A percentile compares a stretch with the other conserved stretches of the same genome.
Conservation (phyloP, 179 eudicot species). For the Amaranthus tricolor region DNA sequence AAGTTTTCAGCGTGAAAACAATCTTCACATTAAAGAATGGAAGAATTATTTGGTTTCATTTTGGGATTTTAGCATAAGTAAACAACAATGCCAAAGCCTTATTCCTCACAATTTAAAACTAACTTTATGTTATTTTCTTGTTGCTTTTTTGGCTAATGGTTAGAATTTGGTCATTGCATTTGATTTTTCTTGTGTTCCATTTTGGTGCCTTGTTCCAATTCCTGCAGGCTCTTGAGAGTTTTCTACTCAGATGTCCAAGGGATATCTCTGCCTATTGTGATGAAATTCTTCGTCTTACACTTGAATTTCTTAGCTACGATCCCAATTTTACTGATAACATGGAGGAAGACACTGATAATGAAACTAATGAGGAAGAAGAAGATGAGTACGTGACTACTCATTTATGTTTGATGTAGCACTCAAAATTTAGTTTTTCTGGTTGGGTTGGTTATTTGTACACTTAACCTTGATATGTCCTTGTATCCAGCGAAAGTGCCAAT, state of each 20-base stretch:
- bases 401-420: constrained; percentile 15
- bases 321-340: constrained; percentile 97
- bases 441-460: not conserved
- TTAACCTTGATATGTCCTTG: constrained; percentile 8
- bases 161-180: not conserved
- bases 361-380: constrained; percentile 74
- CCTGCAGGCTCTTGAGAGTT: constrained; percentile 92
- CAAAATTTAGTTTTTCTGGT: not conserved
- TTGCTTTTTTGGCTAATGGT: not conserved
- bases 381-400: constrained; percentile 66
- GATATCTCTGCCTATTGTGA: constrained; percentile 78
- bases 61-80: too few species aligned
- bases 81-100: too few species aligned
- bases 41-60: too few species aligned
- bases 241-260: constrained; percentile 89
- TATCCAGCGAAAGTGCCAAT: constrained; percentile 85
- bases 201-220: constrained; percentile 2
- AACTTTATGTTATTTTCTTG: not conserved
- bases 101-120: not conserved
- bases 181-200: not conserved
- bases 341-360: constrained; percentile 95
- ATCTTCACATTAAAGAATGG: too few species aligned
- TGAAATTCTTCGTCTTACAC: constrained; percentile 69
- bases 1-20: too few species aligned
- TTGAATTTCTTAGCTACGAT: constrained; percentile 93